Evolutionary conservation across 192 early-diverging fungal genomes (phyloP).

Genomic region (Chytriomyces confervae): DNA sequence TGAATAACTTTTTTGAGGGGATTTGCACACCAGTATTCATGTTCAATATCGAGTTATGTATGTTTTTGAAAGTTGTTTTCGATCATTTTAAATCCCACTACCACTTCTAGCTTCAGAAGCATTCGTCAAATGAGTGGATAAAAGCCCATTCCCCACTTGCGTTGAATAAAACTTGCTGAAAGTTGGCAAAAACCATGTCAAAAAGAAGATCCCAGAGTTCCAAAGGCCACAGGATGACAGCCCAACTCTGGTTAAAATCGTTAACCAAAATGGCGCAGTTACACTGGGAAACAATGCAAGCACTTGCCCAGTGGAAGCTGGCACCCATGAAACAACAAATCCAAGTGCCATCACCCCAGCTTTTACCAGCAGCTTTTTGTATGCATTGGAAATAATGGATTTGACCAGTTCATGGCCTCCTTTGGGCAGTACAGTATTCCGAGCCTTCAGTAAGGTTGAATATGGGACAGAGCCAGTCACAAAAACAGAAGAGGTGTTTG

Average conservation of each 20-base stretch:
- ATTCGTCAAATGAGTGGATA: too few species aligned
- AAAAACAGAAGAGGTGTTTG: not conserved
- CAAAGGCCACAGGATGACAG: slow-evolving; percentile 9
- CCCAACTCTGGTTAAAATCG: not conserved
- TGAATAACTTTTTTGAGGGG: too few species aligned
- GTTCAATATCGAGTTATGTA: too few species aligned
- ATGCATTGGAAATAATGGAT: not conserved
- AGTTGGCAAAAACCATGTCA: not conserved
- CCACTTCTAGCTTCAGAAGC: too few species aligned
- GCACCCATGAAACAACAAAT: slow-evolving; percentile 3
- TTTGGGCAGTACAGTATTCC: not conserved
- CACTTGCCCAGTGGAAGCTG: not conserved
- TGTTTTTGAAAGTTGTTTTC: too few species aligned
- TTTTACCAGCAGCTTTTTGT: slow-evolving; percentile 2
- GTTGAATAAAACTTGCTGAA: too few species aligned
- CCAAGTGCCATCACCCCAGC: not conserved
- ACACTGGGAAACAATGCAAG: not conserved
- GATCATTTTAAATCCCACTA: too few species aligned
- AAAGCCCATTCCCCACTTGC: too few species aligned
- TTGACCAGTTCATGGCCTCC: not conserved
- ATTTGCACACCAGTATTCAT: too few species aligned
- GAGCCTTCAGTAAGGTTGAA: not conserved
- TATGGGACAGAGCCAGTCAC: not conserved
- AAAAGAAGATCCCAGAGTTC: slow-evolving; percentile 13
- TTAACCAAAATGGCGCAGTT: not conserved